These are phyloP conservation scores for Trichoderma oligosporum DNA, from an alignment of 2,329 filamentous ascomycete species.

Conservation along the genomic window DNA sequence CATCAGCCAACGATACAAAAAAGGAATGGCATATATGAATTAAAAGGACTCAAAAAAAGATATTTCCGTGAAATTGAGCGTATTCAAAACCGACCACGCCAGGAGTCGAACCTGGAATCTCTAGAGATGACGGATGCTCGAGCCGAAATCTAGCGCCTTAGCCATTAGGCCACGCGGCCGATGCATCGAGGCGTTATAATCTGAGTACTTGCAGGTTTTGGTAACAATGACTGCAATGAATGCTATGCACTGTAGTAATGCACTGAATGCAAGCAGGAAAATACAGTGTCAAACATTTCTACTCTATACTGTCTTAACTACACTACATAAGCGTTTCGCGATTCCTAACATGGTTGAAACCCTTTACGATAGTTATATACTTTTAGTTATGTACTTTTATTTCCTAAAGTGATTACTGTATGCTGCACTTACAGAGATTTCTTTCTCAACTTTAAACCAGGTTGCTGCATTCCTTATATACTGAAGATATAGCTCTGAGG, in stretches of 20 bases:
- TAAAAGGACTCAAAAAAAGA: slow-evolving; percentile 6
- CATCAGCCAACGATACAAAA: neutral
- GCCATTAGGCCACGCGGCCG: slow-evolving; percentile 44
- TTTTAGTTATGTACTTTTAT: too few species aligned
- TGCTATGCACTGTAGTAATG: neutral
- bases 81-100: slow-evolving; percentile 35
- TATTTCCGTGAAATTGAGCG: neutral
- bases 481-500: too few species aligned
- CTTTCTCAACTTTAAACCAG: too few species aligned
- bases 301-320: too few species aligned
- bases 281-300: too few species aligned
- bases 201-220: neutral
- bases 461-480: too few species aligned
- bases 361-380: too few species aligned
- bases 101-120: slow-evolving; percentile 45
- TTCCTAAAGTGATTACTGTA: too few species aligned
- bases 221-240: rapidly evolving
- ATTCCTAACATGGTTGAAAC: too few species aligned
- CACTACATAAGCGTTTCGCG: too few species aligned
- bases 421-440: too few species aligned
- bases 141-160: slow-evolving; percentile 45
- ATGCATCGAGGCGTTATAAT: slow-evolving; percentile 16
- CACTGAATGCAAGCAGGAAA: too few species aligned
- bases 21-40: slow-evolving; percentile 3
- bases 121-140: slow-evolving; percentile 32